These are phyloP conservation scores for Penicillium coffeae DNA, from an alignment of 495 filamentous ascomycete genomes.

Conservation along the genomic window DNA sequence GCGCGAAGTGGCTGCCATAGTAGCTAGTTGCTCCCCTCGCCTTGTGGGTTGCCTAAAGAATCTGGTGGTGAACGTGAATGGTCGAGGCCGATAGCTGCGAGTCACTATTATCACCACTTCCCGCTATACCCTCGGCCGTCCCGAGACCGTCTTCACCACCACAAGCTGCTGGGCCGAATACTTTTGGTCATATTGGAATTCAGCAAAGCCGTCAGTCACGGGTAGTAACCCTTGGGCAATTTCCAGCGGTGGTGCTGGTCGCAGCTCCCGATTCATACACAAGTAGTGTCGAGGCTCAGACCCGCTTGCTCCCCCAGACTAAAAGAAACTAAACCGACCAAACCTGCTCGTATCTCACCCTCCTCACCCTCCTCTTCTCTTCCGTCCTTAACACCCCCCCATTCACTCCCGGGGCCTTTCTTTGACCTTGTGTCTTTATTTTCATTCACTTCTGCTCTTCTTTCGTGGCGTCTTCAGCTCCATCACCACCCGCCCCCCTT, in stretches of 20 bases:
- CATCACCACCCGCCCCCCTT: constrained; percentile 49
- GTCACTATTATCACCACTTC: neutral
- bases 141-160: neutral
- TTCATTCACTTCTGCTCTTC: constrained; percentile 13
- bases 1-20: neutral
- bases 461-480: constrained; percentile 29
- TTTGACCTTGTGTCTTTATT: constrained; percentile 9
- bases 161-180: no score
- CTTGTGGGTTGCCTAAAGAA: neutral
- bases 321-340: constrained; percentile 13
- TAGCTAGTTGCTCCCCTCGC: neutral
- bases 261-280: neutral
- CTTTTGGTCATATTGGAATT: neutral
- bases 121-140: neutral
- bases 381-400: neutral
- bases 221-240: neutral
- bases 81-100: no score
- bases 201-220: neutral
- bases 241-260: neutral
- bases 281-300: neutral
- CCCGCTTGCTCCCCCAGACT: constrained; percentile 24
- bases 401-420: neutral
- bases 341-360: constrained; percentile 12
- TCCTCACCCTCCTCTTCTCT: constrained; percentile 5
- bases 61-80: no score